A percentile compares a stretch with the other conserved stretches of the same genome.
These are phyloP conservation scores for Neocallimastix lanati DNA, from an alignment of 192 early-diverging fungal species.

Conservation along the genomic window DNA sequence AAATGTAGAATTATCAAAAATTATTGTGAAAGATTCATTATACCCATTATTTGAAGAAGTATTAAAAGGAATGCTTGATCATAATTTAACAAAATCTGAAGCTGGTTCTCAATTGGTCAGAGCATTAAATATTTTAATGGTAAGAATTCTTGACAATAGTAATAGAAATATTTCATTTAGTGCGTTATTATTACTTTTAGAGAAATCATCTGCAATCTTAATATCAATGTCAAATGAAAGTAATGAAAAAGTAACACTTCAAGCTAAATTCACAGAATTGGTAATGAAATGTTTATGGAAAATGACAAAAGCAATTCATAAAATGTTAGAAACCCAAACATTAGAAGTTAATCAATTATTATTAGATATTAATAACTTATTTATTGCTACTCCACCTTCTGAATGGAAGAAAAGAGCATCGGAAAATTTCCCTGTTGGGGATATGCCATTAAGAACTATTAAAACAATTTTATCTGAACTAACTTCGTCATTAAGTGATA, in stretches of 20 bases:
- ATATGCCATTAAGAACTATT: constrained; percentile 85
- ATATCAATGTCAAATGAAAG: constrained; percentile 10
- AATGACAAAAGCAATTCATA: constrained; percentile 64
- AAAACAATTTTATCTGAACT: constrained; percentile 78
- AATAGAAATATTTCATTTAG: constrained; percentile 58
- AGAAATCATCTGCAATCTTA: not conserved
- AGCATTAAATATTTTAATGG: constrained; percentile 72
- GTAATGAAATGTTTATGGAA: constrained; percentile 97
- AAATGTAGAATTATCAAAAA: constrained; percentile 39
- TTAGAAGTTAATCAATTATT: constrained; percentile 50
- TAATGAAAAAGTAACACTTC: constrained; percentile 10
- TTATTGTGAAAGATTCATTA: constrained; percentile 42
- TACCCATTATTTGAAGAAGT: constrained; percentile 56
- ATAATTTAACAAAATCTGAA: constrained; percentile 37
- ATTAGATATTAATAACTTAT: constrained; percentile 61
- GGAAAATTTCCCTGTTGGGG: constrained; percentile 53
- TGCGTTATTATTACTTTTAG: constrained; percentile 11
- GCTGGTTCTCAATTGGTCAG: constrained; percentile 36
- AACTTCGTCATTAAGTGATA: constrained; percentile 40
- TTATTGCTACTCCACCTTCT: constrained; percentile 55
- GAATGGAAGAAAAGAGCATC: constrained; percentile 71
- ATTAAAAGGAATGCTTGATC: constrained; percentile 62
- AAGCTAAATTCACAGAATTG: constrained; percentile 67
- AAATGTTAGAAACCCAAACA: constrained; percentile 37
- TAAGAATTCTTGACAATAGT: constrained; percentile 75